Evolutionary conservation across 257 asterid species (phyloP).

Genomic region (Striga asiatica): DNA sequence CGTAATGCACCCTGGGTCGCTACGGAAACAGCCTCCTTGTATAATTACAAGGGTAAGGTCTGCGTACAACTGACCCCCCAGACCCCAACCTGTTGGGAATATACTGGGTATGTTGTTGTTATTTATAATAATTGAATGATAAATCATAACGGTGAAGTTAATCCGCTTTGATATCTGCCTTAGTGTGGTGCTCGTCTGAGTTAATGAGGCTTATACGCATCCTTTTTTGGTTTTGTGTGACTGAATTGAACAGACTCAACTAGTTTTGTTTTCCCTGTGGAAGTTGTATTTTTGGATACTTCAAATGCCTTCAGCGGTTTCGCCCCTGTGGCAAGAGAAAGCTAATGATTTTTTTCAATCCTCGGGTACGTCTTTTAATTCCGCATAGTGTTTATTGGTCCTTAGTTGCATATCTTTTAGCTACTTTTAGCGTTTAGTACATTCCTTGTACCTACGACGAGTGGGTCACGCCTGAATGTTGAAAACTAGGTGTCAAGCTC

Average conservation of each 20-base stretch:
- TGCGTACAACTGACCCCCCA: too few species aligned
- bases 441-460: neutral
- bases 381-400: neutral
- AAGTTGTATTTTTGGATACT: constrained; percentile 21
- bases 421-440: too few species aligned
- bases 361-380: constrained; percentile 42
- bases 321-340: constrained; percentile 90
- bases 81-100: too few species aligned
- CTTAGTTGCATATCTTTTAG: neutral
- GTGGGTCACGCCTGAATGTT: neutral
- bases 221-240: neutral
- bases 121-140: too few species aligned
- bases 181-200: neutral
- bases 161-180: too few species aligned
- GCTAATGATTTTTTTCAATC: constrained; percentile 72
- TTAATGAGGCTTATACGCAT: neutral
- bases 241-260: constrained; percentile 1
- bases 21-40: too few species aligned
- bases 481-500: constrained; percentile 55
- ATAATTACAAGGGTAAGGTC: too few species aligned
- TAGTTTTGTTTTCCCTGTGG: neutral
- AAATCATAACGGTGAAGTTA: too few species aligned
- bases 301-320: constrained; percentile 57
- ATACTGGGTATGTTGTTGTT: too few species aligned
- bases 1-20: too few species aligned